Percentiles rank a stretch among this genome's conserved stretches.
Evolutionary conservation across 2,329 filamentous ascomycete species (phyloP).

Genomic region (Rutstroemia sp.): DNA sequence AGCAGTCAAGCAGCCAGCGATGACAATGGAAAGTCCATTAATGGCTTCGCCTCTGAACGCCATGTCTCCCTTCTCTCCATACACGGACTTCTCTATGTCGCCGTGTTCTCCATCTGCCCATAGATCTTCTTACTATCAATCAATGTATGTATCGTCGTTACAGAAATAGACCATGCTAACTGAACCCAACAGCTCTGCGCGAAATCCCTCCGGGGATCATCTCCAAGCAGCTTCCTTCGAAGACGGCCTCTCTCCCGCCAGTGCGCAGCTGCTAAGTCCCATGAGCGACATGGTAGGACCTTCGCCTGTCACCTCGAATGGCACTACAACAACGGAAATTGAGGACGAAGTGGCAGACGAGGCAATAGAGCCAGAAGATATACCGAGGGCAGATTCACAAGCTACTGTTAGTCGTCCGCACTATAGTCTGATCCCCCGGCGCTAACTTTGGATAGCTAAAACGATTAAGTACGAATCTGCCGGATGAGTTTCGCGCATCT

Average conservation of each 20-base stretch:
- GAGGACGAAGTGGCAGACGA: slow-evolving; percentile 68
- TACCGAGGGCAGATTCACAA: slow-evolving; percentile 16
- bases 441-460: slow-evolving; percentile 24
- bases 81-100: slow-evolving; percentile 47
- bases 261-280: slow-evolving; percentile 47
- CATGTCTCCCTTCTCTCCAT: slow-evolving; percentile 45
- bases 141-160: slow-evolving; percentile 38
- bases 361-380: slow-evolving; percentile 32
- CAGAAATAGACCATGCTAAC: slow-evolving; percentile 11
- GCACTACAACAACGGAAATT: slow-evolving; percentile 76
- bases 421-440: slow-evolving; percentile 4
- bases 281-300: slow-evolving; percentile 68
- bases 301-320: slow-evolving; percentile 78
- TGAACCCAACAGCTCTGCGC: slow-evolving; percentile 34
- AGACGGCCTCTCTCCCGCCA: slow-evolving; percentile 23
- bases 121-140: slow-evolving; percentile 39
- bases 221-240: slow-evolving; percentile 44
- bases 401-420: slow-evolving; percentile 19
- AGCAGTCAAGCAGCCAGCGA: slow-evolving; percentile 25
- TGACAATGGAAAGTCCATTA: slow-evolving; percentile 57
- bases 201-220: slow-evolving; percentile 38
- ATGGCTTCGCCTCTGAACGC: slow-evolving; percentile 54
- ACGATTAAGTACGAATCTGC: slow-evolving; percentile 41
- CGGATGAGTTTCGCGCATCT: slow-evolving; percentile 48
- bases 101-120: slow-evolving; percentile 42